Evolutionary conservation across 768 basidiomycete genomes (phyloP).

Genomic region (Thelephora aurantiotincta): DNA sequence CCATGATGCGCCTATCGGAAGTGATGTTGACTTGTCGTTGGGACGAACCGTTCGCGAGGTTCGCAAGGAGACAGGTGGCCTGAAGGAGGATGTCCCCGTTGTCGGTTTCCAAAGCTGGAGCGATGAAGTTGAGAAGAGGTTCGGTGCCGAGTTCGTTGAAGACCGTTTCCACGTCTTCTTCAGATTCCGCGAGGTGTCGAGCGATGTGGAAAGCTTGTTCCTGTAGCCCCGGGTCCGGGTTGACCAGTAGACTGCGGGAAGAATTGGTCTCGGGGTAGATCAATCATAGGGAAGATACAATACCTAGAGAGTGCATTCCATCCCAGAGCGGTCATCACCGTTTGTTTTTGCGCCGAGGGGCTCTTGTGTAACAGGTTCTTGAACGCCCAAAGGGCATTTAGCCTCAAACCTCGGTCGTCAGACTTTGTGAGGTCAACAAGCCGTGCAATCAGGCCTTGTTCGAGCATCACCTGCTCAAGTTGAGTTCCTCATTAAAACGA

Average conservation of each 20-base stretch:
- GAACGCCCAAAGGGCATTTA: slow-evolving; percentile 76
- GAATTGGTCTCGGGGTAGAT: neutral
- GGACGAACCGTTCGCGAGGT: slow-evolving; percentile 47
- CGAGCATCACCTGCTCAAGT: slow-evolving; percentile 39
- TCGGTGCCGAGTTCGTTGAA: slow-evolving; percentile 37
- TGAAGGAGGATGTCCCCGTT: slow-evolving; percentile 42
- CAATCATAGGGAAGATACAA: slow-evolving; percentile 10
- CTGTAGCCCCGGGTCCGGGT: slow-evolving; percentile 38
- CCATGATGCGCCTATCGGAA: slow-evolving; percentile 34
- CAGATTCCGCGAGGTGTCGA: slow-evolving; percentile 52
- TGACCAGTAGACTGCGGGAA: slow-evolving; percentile 34
- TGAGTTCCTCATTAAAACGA: neutral
- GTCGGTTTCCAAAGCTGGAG: slow-evolving; percentile 31
- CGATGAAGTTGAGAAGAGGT: slow-evolving; percentile 30
- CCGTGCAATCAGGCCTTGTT: slow-evolving; percentile 50
- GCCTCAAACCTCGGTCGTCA: slow-evolving; percentile 39
- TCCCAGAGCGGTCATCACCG: slow-evolving; percentile 53
- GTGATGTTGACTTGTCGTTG: slow-evolving; percentile 39
- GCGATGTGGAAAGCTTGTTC: slow-evolving; percentile 62
- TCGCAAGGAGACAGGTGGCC: slow-evolving; percentile 50
- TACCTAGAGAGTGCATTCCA: slow-evolving; percentile 51
- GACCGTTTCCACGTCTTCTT: slow-evolving; percentile 48
- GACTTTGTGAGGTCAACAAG: slow-evolving; percentile 43
- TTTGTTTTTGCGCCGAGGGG: slow-evolving; percentile 39
- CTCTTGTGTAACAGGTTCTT: slow-evolving; percentile 72